Percentiles rank a stretch among this genome's conserved stretches.
Conservation (phyloP, 495 filamentous ascomycete genomes). For the Trypethelium eluteriae region DNA sequence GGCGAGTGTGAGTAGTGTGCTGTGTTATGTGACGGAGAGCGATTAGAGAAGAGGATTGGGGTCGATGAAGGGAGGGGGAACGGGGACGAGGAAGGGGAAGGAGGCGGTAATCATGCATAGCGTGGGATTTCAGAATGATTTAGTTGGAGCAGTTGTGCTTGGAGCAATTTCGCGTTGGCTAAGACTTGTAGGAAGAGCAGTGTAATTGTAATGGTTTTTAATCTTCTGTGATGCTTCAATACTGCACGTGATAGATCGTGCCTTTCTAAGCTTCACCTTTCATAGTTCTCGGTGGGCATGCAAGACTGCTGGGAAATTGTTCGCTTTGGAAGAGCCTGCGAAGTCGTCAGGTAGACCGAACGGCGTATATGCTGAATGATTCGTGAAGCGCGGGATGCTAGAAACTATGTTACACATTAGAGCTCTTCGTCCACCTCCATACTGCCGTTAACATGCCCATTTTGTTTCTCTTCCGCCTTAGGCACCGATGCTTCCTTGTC, state of each 20-base stretch:
- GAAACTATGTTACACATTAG: slow-evolving; percentile 32
- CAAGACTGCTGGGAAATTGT: background rate
- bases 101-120: no score
- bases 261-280: background rate
- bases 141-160: no score
- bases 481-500: slow-evolving; percentile 87
- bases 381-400: background rate
- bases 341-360: background rate
- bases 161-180: no score
- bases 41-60: background rate
- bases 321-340: background rate
- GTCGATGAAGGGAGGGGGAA: background rate
- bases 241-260: no score
- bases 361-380: background rate
- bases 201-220: no score
- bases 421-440: slow-evolving; percentile 46
- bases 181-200: no score
- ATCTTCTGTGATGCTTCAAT: no score
- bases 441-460: slow-evolving; percentile 50
- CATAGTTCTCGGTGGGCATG: background rate
- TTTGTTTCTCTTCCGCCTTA: slow-evolving; percentile 40
- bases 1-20: background rate
- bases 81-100: no score
- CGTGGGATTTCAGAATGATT: no score
- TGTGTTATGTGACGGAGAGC: slow-evolving; percentile 14